A percentile compares a stretch with the other conserved stretches of the same genome.
Conservation (phyloP, 805 yeast species). For the Sugiyamaella mastotermitis region DNA sequence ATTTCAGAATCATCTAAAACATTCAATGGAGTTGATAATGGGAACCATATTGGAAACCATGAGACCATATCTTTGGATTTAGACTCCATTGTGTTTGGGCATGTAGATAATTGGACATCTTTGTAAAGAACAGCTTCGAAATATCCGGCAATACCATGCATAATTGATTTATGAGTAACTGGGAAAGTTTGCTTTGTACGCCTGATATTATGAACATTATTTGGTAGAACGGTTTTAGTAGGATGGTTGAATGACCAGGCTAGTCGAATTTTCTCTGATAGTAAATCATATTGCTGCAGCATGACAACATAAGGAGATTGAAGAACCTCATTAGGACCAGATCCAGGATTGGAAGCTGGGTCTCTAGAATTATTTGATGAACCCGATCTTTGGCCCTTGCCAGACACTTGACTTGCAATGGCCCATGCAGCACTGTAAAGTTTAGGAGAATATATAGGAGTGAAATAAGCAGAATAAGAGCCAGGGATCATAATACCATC, state of each 20-base stretch:
- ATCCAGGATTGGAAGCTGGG: neutral
- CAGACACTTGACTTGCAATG: neutral
- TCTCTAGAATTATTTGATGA: neutral
- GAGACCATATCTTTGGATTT: constrained; percentile 44
- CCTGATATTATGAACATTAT: constrained; percentile 21
- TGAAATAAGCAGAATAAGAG: constrained; percentile 50
- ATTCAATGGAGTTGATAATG: constrained; percentile 47
- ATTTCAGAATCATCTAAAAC: constrained; percentile 51
- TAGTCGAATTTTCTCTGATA: constrained; percentile 40
- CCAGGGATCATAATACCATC: constrained; percentile 58
- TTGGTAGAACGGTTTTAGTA: constrained; percentile 1
- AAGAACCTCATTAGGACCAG: constrained; percentile 10
- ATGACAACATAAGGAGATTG: constrained; percentile 42
- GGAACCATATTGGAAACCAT: constrained; percentile 68
- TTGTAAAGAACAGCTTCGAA: constrained; percentile 67
- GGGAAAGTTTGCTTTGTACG: constrained; percentile 36
- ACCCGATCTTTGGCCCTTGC: neutral
- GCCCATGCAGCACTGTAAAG: constrained; percentile 31
- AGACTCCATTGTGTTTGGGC: constrained; percentile 33
- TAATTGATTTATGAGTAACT: constrained; percentile 43
- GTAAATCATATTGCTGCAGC: constrained; percentile 35
- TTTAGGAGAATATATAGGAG: constrained; percentile 61
- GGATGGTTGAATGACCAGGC: constrained; percentile 65
- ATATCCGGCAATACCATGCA: constrained; percentile 73
- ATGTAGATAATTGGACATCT: constrained; percentile 48